phyloP scores from a whole-genome alignment of 441 rosid species.

The Erodium trifolium region DNA sequence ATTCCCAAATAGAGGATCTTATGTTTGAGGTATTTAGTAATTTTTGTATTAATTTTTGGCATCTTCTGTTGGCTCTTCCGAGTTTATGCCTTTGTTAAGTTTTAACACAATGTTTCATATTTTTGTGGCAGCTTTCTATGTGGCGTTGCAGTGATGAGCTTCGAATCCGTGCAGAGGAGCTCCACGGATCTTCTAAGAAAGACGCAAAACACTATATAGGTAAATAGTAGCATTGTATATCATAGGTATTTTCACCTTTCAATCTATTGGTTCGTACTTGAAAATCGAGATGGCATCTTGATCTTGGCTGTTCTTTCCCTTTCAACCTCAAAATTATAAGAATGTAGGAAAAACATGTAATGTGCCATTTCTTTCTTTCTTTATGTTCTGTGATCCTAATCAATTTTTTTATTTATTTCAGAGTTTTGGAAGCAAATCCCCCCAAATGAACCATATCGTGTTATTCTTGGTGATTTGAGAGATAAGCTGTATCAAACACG shows the following conservation, averaged over 20 bases:
- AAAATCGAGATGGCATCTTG: no score
- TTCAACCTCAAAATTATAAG: no score
- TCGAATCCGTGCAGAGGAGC: conserved; percentile 57
- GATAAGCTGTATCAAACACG: no score
- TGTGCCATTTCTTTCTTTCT: not conserved
- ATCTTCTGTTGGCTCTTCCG: conserved; percentile 31
- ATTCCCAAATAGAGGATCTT: conserved; percentile 57
- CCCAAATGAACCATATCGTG: conserved; percentile 83
- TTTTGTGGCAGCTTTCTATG: conserved; percentile 70
- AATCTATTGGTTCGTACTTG: not conserved
- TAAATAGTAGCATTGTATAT: conserved; percentile 16
- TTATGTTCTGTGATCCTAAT: conserved; percentile 15
- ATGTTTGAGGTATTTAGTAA: conserved; percentile 54
- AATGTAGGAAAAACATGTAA: not conserved
- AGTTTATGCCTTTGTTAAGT: not conserved
- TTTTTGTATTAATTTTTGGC: not conserved
- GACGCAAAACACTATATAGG: conserved; percentile 97
- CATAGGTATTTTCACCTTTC: not conserved
- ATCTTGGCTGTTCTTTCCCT: no score
- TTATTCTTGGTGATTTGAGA: conserved; percentile 22
- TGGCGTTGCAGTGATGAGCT: conserved; percentile 97
- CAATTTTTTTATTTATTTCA: conserved; percentile 21
- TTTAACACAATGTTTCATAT: conserved; percentile 11
- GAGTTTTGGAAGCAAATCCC: conserved; percentile 92
- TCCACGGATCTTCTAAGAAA: conserved; percentile 58